Evolutionary conservation across 2,329 filamentous ascomycete genomes (phyloP).

Genomic region (Penicillium sp.): DNA sequence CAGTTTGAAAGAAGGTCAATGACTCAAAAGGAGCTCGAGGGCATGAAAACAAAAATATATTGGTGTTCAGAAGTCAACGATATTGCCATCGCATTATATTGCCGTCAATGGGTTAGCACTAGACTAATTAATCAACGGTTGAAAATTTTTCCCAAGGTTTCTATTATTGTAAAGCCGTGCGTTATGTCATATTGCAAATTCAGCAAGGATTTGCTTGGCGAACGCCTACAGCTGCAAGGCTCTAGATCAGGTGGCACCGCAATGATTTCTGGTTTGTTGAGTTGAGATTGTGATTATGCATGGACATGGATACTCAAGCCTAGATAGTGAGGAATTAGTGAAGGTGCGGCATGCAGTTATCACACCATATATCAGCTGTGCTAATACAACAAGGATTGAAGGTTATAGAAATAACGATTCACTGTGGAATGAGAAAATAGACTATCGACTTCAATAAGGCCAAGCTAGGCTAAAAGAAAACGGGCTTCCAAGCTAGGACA

Average conservation of each 20-base stretch:
- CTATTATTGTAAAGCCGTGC: neutral
- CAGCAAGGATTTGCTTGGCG: neutral
- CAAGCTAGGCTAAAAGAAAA: neutral
- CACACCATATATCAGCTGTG: neutral
- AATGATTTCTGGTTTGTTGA: neutral
- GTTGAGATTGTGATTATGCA: neutral
- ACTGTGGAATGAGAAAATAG: neutral
- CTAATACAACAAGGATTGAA: neutral
- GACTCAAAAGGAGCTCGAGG: neutral
- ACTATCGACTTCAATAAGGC: neutral
- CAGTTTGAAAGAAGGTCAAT: neutral
- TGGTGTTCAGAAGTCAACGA: neutral
- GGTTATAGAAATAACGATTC: neutral
- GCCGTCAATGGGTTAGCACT: neutral
- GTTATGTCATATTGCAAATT: neutral
- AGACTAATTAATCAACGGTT: neutral
- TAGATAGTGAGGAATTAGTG: neutral
- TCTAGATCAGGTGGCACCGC: neutral
- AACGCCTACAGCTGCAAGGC: neutral
- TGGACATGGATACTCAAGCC: neutral
- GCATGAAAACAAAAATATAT: neutral
- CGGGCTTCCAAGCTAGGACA: neutral
- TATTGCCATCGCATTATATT: neutral
- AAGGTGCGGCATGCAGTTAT: neutral
- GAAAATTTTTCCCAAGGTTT: neutral